Evolutionary conservation across 306 rosid species (phyloP), one percentile per base, ranked within the genome.

Genomic region (Begonia masoniana): DNA sequence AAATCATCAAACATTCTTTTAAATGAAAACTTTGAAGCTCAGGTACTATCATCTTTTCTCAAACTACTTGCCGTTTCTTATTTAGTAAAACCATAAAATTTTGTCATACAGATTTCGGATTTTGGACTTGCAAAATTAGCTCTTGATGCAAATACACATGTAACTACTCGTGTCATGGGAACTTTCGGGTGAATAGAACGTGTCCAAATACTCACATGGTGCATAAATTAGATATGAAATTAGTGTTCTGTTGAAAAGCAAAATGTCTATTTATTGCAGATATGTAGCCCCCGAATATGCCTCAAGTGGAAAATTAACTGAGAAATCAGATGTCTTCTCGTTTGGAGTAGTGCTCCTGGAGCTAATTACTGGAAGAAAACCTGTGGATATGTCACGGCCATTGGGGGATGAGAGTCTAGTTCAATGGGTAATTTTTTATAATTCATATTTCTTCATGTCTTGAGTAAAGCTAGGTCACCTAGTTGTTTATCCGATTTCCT

Each of bases 231-330:
- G 19, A 17, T 0, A 17, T 17, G 19, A 17, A 17, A 17, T 17
- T 17, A 26, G 35, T 1, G 35, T 26, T 26, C 35, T 26, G 35
- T 26, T 26, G 3, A 26, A 26, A 26, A 26, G 4, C n/a, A 24
- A 26, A 26, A 26, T 1, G n/a, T 53, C 15, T 47, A 12, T 41
- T 12, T 51, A 12, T 64, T 55, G 19, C 73, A 89, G 95, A 71
- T 89, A 89, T 65, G 69, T 89, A 64, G 95, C 97, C 62, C 97
- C 97, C 48, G 97, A 89, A 75, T 89, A 89, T 63, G 97, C 91
- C 16, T 85, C 94, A 26, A 89, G 94, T 68, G 97, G 97, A 12
- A 85, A 85, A 79, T 58, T 89, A 80, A 78, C 91, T 7, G 95
- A 85, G 65, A 82, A 81, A 68, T 82, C 94, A 53, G 97, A 89